Evolutionary conservation across 23 red algal genomes (phyloP).

Genomic region (Cyanidiococcus yangmingshanensis): DNA sequence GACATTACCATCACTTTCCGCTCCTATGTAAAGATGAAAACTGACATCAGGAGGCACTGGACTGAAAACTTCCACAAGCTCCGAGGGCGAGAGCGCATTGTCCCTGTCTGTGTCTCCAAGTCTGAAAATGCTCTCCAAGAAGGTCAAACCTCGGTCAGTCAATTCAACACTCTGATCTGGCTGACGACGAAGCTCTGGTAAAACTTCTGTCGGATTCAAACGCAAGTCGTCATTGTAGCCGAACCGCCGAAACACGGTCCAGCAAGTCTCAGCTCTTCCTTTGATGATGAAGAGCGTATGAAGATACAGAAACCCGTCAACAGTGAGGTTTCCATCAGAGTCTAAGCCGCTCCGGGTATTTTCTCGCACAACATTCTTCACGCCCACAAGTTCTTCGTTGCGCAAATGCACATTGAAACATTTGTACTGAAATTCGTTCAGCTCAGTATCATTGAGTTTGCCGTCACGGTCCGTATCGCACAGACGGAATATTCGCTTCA

Average conservation of each 20-base stretch:
- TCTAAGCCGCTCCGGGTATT: constrained; percentile 41
- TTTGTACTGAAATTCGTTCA: constrained; percentile 90
- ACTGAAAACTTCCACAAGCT: constrained; percentile 55
- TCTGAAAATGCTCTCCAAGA: constrained; percentile 47
- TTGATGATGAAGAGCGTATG: constrained; percentile 90
- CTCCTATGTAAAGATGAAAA: constrained; percentile 5
- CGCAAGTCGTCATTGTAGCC: constrained; percentile 77
- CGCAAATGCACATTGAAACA: constrained; percentile 81
- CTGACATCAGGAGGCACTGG: constrained; percentile 21
- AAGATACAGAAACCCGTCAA: constrained; percentile 76
- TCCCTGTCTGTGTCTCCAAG: constrained; percentile 58
- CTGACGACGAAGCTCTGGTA: not conserved
- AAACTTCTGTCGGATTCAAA: constrained; percentile 22
- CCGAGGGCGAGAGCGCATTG: constrained; percentile 47
- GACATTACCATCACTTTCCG: not conserved
- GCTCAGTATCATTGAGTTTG: constrained; percentile 80
- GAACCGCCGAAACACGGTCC: constrained; percentile 94
- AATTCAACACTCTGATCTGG: constrained; percentile 80
- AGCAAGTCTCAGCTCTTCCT: constrained; percentile 90
- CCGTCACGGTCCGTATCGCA: constrained; percentile 92
- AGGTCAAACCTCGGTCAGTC: constrained; percentile 31
- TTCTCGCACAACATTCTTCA: constrained; percentile 88
- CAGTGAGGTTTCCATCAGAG: constrained; percentile 43
- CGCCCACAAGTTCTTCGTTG: constrained; percentile 73
- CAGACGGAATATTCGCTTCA: constrained; percentile 79